Percentiles rank a stretch among this genome's conserved stretches.
Evolutionary conservation across 208 protist genomes (phyloP).

Genomic region (Leishmania arabica): DNA sequence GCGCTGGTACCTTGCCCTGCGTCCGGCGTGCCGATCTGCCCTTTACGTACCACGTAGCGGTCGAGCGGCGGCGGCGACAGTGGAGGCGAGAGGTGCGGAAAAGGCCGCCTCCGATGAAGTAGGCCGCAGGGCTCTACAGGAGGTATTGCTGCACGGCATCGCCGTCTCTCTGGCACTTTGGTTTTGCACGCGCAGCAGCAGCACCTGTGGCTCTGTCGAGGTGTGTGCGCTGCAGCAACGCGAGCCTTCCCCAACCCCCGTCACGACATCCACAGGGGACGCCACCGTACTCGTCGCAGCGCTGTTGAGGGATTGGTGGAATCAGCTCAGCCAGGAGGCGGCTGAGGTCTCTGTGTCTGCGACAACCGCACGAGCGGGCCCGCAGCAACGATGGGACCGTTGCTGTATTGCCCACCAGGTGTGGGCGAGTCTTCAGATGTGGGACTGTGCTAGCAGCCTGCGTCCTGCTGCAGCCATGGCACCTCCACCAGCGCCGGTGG

Average conservation of each 20-base stretch:
- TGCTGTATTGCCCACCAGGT: not conserved
- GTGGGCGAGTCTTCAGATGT: not conserved
- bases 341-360: not conserved
- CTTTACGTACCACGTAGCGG: not conserved
- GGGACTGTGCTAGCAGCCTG: not conserved
- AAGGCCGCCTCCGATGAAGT: not conserved
- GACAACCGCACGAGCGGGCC: not conserved
- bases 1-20: conserved; percentile 17
- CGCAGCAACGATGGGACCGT: not conserved
- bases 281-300: conserved; percentile 1
- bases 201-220: not conserved
- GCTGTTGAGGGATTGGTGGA: conserved; percentile 23
- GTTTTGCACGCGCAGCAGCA: conserved; percentile 2
- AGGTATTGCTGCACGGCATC: conserved; percentile 25
- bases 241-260: not conserved
- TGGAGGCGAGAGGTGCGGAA: not conserved
- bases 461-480: not conserved
- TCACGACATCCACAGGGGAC: not conserved
- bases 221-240: not conserved
- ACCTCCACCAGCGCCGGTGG: not conserved
- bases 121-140: not conserved
- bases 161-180: conserved; percentile 26
- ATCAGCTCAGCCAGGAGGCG: not conserved
- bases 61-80: not conserved
- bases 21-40: conserved; percentile 10